Evolutionary conservation across 208 protist genomes (phyloP).

Genomic region (Leishmania major): DNA sequence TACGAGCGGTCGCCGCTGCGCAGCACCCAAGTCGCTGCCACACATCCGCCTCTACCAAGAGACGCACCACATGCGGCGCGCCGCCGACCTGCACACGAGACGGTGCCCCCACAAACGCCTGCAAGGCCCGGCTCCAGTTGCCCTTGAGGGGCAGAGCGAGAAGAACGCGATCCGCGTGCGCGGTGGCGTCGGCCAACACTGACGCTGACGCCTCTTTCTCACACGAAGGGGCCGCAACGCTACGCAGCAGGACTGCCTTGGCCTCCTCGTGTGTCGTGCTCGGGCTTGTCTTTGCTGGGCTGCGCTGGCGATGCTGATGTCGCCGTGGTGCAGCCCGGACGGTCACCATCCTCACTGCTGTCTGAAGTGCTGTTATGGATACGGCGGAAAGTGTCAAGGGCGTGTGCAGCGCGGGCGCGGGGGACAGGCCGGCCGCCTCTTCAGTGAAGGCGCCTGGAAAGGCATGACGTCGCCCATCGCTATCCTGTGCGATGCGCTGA

Average conservation of each 20-base stretch:
- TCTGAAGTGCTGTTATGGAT: slow-evolving; percentile 15
- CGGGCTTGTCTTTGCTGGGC: neutral
- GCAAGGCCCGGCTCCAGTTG: slow-evolving; percentile 52
- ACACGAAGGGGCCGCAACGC: neutral
- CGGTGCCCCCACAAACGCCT: slow-evolving; percentile 29
- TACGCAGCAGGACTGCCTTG: neutral
- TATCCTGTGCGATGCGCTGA: slow-evolving; percentile 51
- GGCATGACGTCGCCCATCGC: slow-evolving; percentile 28
- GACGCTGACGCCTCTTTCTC: neutral
- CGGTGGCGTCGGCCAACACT: neutral
- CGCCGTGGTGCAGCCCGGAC: slow-evolving; percentile 9
- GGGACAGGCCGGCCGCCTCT: neutral
- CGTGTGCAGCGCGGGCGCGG: neutral
- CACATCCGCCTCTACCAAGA: slow-evolving; percentile 52
- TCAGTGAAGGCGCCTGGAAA: slow-evolving; percentile 3
- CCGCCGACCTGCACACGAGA: slow-evolving; percentile 46
- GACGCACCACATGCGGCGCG: slow-evolving; percentile 61
- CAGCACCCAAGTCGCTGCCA: slow-evolving; percentile 44
- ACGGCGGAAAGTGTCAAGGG: slow-evolving; percentile 6
- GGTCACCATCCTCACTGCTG: slow-evolving; percentile 11
- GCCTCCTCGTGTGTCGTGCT: neutral
- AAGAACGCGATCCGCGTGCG: slow-evolving; percentile 32
- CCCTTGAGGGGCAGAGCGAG: slow-evolving; percentile 56
- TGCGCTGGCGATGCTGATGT: slow-evolving; percentile 1
- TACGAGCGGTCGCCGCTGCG: slow-evolving; percentile 45